Evolutionary conservation across 441 rosid genomes (phyloP), one percentile per base, ranked within the genome.

Genomic region (Iberis amara): DNA sequence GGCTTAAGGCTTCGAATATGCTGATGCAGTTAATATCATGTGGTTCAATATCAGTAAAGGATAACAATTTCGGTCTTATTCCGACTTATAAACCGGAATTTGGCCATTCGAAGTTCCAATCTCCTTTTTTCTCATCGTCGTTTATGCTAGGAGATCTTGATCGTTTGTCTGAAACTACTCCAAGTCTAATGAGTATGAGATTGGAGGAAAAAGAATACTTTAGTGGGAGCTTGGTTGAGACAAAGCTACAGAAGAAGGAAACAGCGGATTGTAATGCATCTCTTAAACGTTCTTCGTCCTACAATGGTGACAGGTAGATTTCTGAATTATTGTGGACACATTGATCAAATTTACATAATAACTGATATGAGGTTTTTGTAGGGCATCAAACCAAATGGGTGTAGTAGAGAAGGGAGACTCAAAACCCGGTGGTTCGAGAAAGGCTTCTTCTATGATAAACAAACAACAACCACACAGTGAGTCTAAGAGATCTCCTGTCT

Each of bases 211-310:
- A 78, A 68, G 85, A 80, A 18, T 83, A 83, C 50, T 83, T 78
- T 57, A 83, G 90, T 15, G 90, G 86, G 42, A 80, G 90, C 68
- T 64, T 83, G 74, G 74, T 83, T 3, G 90, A 83, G 77, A 73
- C 86, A 0, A 81, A 82, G 72, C 58, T 71, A 65, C 79, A 73
- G 7, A 79, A 73, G 21, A 78, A 75, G 46, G 68, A 62, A 52
- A 74, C 67, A 64, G 46, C 5, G 1, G 82, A 66, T 52, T 76
- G 73, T 37, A 74, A 27, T 56, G 7, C 64, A 50, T 54, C 83
- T 60, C 73, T 91, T 62, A 87, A 91, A 73, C 96, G 95, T 36
- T 83, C 98, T 66, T 87, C 98, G 30, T 91, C 98, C 39, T 91
- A 76, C 77, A 87, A 91, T 74, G 94, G 88, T 32, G 94, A 85